phyloP scores from a whole-genome alignment of 2,329 filamentous ascomycete genomes.

The Pseudopithomyces maydicus region DNA sequence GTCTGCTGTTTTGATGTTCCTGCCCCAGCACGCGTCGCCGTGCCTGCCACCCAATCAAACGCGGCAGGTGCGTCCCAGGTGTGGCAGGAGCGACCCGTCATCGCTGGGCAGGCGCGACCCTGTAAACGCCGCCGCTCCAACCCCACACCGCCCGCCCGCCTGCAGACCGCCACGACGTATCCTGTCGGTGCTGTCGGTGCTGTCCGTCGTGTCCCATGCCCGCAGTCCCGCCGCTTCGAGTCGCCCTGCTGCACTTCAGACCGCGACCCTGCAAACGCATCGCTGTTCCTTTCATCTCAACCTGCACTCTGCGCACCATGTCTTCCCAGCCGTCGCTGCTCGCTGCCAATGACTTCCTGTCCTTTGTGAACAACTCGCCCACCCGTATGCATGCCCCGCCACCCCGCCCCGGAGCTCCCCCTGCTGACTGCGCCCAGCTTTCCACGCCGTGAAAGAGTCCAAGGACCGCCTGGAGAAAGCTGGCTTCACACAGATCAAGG shows the following conservation, averaged over 20 bases:
- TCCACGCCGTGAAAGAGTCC: slow-evolving; percentile 86
- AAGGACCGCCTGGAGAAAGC: slow-evolving; percentile 77
- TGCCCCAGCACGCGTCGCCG: slow-evolving; percentile 13
- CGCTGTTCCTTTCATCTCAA: slow-evolving; percentile 20
- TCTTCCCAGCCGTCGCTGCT: slow-evolving; percentile 48
- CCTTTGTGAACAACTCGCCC: slow-evolving; percentile 92
- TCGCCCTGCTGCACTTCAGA: slow-evolving; percentile 21
- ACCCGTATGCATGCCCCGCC: slow-evolving; percentile 68
- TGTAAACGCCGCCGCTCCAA: slow-evolving; percentile 9
- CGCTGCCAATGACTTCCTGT: slow-evolving; percentile 79
- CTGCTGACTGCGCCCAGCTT: slow-evolving; percentile 64
- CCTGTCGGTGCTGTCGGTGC: background rate
- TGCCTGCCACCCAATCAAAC: slow-evolving; percentile 25
- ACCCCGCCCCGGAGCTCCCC: slow-evolving; percentile 5
- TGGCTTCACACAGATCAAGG: slow-evolving; percentile 84
- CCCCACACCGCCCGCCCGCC: slow-evolving; percentile 9
- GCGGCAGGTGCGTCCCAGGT: slow-evolving; percentile 5
- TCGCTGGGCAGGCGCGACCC: slow-evolving; percentile 8
- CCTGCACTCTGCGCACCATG: slow-evolving; percentile 35
- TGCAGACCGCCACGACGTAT: slow-evolving; percentile 9
- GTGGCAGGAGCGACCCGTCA: slow-evolving; percentile 11
- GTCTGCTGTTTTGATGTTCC: slow-evolving; percentile 32
- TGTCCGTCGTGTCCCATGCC: slow-evolving; percentile 18
- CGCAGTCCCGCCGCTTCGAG: slow-evolving; percentile 9
- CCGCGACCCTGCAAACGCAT: slow-evolving; percentile 10